Evolutionary conservation across 495 filamentous ascomycete species (phyloP).

Genomic region (Hypoxylon lienhwacheense): DNA sequence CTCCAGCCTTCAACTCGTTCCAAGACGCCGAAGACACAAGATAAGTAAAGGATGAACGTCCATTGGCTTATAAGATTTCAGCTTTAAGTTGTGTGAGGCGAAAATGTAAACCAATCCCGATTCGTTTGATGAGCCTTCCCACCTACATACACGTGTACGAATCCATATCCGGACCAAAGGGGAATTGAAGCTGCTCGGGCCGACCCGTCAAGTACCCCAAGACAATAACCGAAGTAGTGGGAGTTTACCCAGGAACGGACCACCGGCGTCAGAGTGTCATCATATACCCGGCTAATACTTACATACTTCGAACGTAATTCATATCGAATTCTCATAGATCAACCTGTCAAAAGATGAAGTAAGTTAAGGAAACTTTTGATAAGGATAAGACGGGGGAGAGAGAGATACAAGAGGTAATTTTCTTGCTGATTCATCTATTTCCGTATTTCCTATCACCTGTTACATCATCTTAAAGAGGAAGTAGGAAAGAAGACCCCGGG

Average conservation of each 20-base stretch:
- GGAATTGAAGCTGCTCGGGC: constrained; percentile 19
- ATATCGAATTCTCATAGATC: constrained; percentile 1
- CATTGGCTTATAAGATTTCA: too few relatives aligned
- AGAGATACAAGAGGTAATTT: background rate
- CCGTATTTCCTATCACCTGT: constrained; percentile 6
- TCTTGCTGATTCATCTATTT: background rate
- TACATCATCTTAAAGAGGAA: constrained; percentile 12
- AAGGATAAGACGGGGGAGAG: background rate
- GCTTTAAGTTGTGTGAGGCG: background rate
- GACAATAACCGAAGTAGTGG: constrained; percentile 26
- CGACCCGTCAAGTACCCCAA: constrained; percentile 15
- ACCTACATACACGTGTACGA: background rate
- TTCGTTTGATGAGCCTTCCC: background rate
- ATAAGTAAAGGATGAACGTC: too few relatives aligned
- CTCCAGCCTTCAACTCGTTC: too few relatives aligned
- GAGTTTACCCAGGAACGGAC: constrained; percentile 24
- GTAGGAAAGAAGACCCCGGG: constrained; percentile 8
- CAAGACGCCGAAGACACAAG: too few relatives aligned
- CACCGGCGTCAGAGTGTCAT: constrained; percentile 20
- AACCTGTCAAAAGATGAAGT: background rate
- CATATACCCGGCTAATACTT: constrained; percentile 9
- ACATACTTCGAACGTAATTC: background rate
- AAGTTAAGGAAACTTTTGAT: background rate
- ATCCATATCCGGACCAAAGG: constrained; percentile 26
- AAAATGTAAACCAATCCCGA: constrained; percentile 10